A percentile compares a stretch with the other conserved stretches of the same genome.
These are phyloP conservation scores for Zelonia costaricensis DNA, from an alignment of 208 protist species.

Conservation along the genomic window DNA sequence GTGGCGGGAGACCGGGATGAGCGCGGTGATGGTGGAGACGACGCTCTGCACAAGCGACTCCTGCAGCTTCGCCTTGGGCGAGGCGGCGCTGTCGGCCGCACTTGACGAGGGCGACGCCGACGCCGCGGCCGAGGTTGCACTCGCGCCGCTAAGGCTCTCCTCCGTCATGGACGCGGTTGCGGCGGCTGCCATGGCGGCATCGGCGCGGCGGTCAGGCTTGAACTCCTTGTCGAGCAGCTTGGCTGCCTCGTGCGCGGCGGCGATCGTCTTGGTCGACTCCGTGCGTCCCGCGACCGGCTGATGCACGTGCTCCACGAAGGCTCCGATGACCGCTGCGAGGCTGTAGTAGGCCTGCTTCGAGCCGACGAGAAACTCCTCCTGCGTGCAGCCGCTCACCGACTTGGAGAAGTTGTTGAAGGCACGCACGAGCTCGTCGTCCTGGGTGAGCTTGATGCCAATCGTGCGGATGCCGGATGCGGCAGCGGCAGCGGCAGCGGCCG, in stretches of 20 bases:
- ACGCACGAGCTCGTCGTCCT: constrained; percentile 34
- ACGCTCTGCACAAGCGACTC: constrained; percentile 19
- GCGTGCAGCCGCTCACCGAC: constrained; percentile 43
- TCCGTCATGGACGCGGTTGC: neutral
- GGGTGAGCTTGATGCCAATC: constrained; percentile 33
- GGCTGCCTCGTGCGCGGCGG: constrained; percentile 22
- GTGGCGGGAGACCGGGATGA: constrained; percentile 55
- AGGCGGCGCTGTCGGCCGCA: too few relatives aligned
- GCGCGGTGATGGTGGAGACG: constrained; percentile 28
- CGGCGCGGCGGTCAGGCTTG: constrained; percentile 2
- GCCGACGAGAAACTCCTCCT: constrained; percentile 64
- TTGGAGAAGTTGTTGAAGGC: constrained; percentile 60
- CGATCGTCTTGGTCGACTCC: constrained; percentile 26
- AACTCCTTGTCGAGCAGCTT: constrained; percentile 32
- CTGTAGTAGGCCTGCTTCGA: constrained; percentile 74
- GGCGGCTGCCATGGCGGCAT: neutral
- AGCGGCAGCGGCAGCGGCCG: neutral
- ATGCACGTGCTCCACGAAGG: constrained; percentile 27
- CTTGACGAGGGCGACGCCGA: too few relatives aligned
- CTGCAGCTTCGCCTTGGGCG: constrained; percentile 25
- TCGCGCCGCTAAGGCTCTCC: neutral
- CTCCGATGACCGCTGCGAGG: constrained; percentile 40
- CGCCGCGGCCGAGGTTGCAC: too few relatives aligned
- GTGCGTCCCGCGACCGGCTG: constrained; percentile 16
- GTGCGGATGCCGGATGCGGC: constrained; percentile 20